Base-by-base conservation (phyloP, 2,329 filamentous ascomycete genomes). In the Dryadomyces quercivorus region DNA sequence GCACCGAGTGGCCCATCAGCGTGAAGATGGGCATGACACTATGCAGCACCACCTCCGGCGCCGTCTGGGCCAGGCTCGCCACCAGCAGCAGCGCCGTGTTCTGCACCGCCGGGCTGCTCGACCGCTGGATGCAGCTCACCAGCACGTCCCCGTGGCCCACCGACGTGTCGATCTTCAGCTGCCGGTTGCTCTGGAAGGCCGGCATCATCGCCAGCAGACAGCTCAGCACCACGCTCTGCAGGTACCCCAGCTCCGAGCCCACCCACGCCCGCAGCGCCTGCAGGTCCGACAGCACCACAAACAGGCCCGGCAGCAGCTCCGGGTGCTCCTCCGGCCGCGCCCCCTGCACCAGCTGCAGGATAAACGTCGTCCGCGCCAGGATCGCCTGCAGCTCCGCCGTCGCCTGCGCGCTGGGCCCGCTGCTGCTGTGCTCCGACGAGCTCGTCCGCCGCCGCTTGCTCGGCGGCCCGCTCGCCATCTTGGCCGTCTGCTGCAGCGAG, bases 1-100 rank as follows among this genome's bases (percentile, higher is more conserved):
- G 77, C 20, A 96, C 85, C 3, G 88, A 95, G 46, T 85, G 86
- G 45, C 92, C 90, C 85, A 97, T 96, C 66, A 97, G 96, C 0
- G 93, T 97, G 71, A 98, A 98, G 52, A 98, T 92, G 13, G 93
- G 93, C 93, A 98, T 98, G 53, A 98, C 88, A 62, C 90, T 96
- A 70, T 98, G 92, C 55, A 98, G 76, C 3, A 98, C 88, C 50
- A 95, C 74, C 66, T 95, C 91, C 0, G 94, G 93, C 0, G 89
- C 88, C 61, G 91, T 87, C 43, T 85, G 85, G 21, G 93, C 92
- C 44, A 98, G 75, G 55, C 84, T 86, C 22, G 92, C 90, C 56
- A 97, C 88, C 26, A 98, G 75, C 9, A 97, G 79, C 15, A 98
- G 75, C 4, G 93, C 91, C 6, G 86, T 84, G 64, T 95, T 96